These are phyloP conservation scores for Coemansia sp. DNA, from an alignment of 192 early-diverging fungal genomes.

Conservation along the genomic window DNA sequence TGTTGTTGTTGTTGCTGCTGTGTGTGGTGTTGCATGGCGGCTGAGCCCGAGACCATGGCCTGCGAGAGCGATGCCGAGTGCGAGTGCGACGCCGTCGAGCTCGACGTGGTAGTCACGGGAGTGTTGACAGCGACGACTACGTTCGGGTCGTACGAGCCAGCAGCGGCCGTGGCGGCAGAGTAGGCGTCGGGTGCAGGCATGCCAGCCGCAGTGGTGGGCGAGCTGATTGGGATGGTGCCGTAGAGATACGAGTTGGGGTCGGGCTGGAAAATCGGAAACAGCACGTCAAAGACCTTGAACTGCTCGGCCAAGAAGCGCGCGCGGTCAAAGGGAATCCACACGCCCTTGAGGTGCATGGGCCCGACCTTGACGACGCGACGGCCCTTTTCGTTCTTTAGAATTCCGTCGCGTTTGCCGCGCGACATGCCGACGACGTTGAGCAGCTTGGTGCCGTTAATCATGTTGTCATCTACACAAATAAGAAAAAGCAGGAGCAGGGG, in stretches of 20 bases:
- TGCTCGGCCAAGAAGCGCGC: constrained; percentile 63
- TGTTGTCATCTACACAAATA: constrained; percentile 66
- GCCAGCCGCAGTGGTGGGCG: constrained; percentile 45
- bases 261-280: constrained; percentile 73
- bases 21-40: constrained; percentile 4
- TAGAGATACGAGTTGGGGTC: constrained; percentile 68
- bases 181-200: constrained; percentile 39
- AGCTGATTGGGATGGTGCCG: constrained; percentile 45
- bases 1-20: constrained; percentile 14
- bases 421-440: constrained; percentile 86
- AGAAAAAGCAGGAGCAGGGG: background rate
- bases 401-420: constrained; percentile 79
- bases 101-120: constrained; percentile 10
- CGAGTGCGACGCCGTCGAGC: constrained; percentile 35
- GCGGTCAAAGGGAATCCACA: constrained; percentile 75
- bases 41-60: constrained; percentile 23
- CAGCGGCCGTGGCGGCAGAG: constrained; percentile 26
- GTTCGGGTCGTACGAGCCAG: constrained; percentile 30
- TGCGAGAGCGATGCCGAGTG: constrained; percentile 50
- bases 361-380: constrained; percentile 82
- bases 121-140: constrained; percentile 13
- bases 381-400: constrained; percentile 84
- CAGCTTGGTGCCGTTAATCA: constrained; percentile 85
- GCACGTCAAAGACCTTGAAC: constrained; percentile 68
- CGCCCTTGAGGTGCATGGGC: constrained; percentile 83